Evolutionary conservation across 2,329 filamentous ascomycete genomes (phyloP), one percentile per base, ranked within the genome.

Genomic region (Penicillium sp.): DNA sequence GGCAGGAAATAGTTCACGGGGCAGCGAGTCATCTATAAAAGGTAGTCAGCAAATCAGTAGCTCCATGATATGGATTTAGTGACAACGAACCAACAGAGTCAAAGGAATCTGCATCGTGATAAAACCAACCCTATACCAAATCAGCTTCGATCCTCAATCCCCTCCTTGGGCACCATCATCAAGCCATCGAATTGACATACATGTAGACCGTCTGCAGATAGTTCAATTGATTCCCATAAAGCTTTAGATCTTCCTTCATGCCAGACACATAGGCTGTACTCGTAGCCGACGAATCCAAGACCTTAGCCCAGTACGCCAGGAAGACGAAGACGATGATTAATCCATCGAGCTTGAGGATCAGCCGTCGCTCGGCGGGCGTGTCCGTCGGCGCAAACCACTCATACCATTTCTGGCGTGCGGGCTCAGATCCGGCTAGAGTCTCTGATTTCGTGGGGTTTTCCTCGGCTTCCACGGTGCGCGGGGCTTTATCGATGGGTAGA

Each of bases 261-360:
- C 62, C 61, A 41, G 60, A 61, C 18, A 65, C 60, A 48, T 65
- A 65, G 27, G 62, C 61, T 4, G 61, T 62, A 12, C 62, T 62
- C 1, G 58, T 65, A 2, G 61, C 61, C 7, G 62, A 65, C 4
- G 58, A 60, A 48, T 61, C 56, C 21, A 60, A 27, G n/a, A 60
- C 58, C 35, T 61, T 60, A 3, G 56, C 60, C 58, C 60, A 61
- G 18, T 61, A 57, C 3, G 58, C 60, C 46, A 59, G 37, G 44
- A 61, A 61, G 9, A 61, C 58, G 40, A 60, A 61, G n/a, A 60
- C 55, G 15, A 61, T 59, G 23, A 61, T 61, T 39, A 61, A 25
- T 4, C 58, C 58, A 54, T 61, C 60, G 13, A 61, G 56, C 34
- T 61, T 61, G 23, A 60, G 56, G n/a, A 61, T 60, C 51, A 61